A percentile compares a stretch with the other conserved stretches of the same genome.
phyloP scores from a whole-genome alignment of 805 yeast species.

The Wickerhamiella cacticola region DNA sequence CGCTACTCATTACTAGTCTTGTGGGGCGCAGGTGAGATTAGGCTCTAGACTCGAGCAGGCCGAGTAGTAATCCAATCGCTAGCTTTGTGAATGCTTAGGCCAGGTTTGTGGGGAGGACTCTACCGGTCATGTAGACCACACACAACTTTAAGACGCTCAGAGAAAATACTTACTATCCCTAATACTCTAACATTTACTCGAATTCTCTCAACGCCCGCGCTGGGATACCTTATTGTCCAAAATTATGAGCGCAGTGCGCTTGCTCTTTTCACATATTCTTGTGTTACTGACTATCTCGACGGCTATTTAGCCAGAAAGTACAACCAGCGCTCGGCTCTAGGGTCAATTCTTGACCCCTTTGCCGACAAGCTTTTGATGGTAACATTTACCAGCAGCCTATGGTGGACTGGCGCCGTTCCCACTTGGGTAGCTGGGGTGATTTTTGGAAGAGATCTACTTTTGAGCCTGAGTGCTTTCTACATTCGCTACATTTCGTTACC shows the following conservation, averaged over 20 bases:
- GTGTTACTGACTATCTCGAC: constrained; percentile 83
- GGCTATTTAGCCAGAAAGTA: constrained; percentile 80
- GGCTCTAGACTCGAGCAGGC: not conserved
- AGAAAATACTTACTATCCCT: constrained; percentile 71
- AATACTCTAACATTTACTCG: constrained; percentile 73
- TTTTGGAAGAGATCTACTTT: constrained; percentile 68
- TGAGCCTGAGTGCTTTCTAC: constrained; percentile 60
- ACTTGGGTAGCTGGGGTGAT: constrained; percentile 43
- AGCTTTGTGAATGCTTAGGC: constrained; percentile 23
- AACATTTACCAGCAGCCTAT: constrained; percentile 64
- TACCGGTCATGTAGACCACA: not conserved
- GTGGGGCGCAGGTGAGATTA: no score
- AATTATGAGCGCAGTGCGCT: constrained; percentile 55
- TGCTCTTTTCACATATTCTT: constrained; percentile 66
- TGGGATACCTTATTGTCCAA: constrained; percentile 65
- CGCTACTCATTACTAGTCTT: not conserved
- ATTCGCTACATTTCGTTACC: constrained; percentile 65
- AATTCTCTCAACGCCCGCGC: constrained; percentile 67
- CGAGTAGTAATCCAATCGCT: not conserved
- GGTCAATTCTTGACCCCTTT: constrained; percentile 85
- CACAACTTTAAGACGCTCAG: constrained; percentile 22
- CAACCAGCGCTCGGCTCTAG: constrained; percentile 67
- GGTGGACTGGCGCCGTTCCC: constrained; percentile 61
- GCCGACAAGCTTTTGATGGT: constrained; percentile 92
- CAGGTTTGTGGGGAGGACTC: not conserved